phyloP scores from a whole-genome alignment of 805 yeast species.

The Wickerhamomyces subpelliculosus region DNA sequence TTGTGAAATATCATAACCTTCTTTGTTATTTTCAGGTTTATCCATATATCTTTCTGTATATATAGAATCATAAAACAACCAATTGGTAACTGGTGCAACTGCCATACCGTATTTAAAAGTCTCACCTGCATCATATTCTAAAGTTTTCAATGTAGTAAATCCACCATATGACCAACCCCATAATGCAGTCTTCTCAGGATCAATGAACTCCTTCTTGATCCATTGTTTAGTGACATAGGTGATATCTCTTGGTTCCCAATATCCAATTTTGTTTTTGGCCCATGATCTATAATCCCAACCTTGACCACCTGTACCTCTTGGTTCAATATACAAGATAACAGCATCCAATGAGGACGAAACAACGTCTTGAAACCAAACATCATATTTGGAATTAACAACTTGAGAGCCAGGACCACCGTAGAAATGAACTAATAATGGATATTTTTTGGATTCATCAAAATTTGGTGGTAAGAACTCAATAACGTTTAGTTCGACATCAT shows the following conservation, averaged over 20 bases:
- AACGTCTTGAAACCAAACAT: conserved; percentile 61
- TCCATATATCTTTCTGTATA: conserved; percentile 96
- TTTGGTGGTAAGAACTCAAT: conserved; percentile 70
- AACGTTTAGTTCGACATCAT: conserved; percentile 52
- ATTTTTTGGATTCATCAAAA: conserved; percentile 47
- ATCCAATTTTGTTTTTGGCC: conserved; percentile 77
- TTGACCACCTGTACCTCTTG: conserved; percentile 92
- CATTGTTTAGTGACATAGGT: conserved; percentile 65
- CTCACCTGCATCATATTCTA: conserved; percentile 71
- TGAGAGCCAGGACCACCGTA: conserved; percentile 98
- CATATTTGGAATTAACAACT: conserved; percentile 53
- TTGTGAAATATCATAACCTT: conserved; percentile 56
- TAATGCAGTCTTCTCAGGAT: conserved; percentile 60
- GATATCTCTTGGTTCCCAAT: conserved; percentile 82
- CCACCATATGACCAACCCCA: conserved; percentile 99
- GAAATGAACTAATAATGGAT: conserved; percentile 87
- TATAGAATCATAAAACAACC: conserved; percentile 86
- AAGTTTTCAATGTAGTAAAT: conserved; percentile 78
- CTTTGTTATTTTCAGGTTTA: conserved; percentile 58
- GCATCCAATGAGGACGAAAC: conserved; percentile 73
- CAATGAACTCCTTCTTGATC: conserved; percentile 47
- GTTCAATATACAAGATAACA: conserved; percentile 89
- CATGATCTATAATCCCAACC: conserved; percentile 70
- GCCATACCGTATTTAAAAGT: conserved; percentile 87
- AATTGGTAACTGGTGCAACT: conserved; percentile 96